These are phyloP conservation scores for Aspergillus avenaceus DNA, from an alignment of 495 filamentous ascomycete genomes.

Conservation along the genomic window DNA sequence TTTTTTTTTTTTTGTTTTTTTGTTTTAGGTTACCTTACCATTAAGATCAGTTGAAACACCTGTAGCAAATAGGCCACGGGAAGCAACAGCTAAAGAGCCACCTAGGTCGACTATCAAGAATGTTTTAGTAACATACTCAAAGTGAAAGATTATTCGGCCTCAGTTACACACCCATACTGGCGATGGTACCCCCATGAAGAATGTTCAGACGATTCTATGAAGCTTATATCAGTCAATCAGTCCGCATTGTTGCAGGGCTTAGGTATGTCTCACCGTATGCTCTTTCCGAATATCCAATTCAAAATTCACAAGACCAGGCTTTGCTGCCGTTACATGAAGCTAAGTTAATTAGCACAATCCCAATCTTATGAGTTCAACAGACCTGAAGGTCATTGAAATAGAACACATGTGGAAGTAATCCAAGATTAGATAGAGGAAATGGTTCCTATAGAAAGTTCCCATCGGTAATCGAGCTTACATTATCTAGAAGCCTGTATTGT, in stretches of 20 bases:
- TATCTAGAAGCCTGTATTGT: slow-evolving; percentile 40
- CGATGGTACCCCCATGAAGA: slow-evolving; percentile 92
- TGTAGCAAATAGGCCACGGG: slow-evolving; percentile 78
- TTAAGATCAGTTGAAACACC: slow-evolving; percentile 93
- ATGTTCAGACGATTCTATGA: slow-evolving; percentile 80
- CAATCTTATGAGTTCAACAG: too few relatives aligned
- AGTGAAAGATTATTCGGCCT: not conserved
- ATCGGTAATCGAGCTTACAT: slow-evolving; percentile 20
- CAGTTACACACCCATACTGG: slow-evolving; percentile 66
- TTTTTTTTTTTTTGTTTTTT: too few relatives aligned
- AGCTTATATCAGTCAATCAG: slow-evolving; percentile 1
- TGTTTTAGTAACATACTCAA: not conserved
- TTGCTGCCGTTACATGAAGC: slow-evolving; percentile 73
- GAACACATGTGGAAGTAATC: too few relatives aligned
- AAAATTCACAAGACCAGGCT: slow-evolving; percentile 78
- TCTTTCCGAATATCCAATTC: slow-evolving; percentile 81
- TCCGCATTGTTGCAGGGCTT: not conserved
- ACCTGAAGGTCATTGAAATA: too few relatives aligned
- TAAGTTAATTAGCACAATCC: slow-evolving; percentile 27
- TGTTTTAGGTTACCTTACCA: slow-evolving; percentile 59
- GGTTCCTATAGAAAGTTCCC: too few relatives aligned
- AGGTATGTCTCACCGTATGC: slow-evolving; percentile 64
- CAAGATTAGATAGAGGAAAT: not conserved
- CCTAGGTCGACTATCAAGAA: slow-evolving; percentile 71
- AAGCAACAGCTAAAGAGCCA: slow-evolving; percentile 89